phyloP scores from a whole-genome alignment of 306 rosid species.

The Cicer bijugum region DNA sequence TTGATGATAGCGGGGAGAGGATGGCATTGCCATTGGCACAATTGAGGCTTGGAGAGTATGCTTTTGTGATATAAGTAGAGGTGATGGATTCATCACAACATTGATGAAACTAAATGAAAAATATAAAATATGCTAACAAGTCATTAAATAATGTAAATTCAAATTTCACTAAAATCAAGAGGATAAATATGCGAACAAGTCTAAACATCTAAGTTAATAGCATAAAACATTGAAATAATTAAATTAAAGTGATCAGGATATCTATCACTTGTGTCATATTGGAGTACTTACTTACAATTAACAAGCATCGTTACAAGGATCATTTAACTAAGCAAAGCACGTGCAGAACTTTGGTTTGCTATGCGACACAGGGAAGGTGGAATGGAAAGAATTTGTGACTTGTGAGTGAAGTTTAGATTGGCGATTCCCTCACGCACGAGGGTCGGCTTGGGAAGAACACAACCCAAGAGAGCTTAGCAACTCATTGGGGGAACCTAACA shows the following conservation, averaged over 20 bases:
- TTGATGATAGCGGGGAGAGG: neutral
- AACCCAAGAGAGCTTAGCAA: slow-evolving; percentile 60
- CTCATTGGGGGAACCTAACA: slow-evolving; percentile 38
- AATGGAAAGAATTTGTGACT: slow-evolving; percentile 4
- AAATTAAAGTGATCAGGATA: too few relatives aligned
- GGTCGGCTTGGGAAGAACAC: slow-evolving; percentile 38
- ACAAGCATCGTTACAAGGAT: neutral
- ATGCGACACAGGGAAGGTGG: too few relatives aligned
- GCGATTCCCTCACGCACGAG: slow-evolving; percentile 45
- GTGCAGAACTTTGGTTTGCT: neutral
- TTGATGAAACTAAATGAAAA: neutral
- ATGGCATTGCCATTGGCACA: neutral
- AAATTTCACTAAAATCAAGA: too few relatives aligned
- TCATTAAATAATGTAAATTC: too few relatives aligned
- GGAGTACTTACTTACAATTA: too few relatives aligned
- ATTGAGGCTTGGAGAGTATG: neutral
- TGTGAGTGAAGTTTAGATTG: slow-evolving; percentile 28
- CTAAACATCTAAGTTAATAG: too few relatives aligned
- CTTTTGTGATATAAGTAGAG: neutral
- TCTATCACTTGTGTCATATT: too few relatives aligned
- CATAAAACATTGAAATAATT: too few relatives aligned
- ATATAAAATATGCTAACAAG: too few relatives aligned
- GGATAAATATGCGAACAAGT: too few relatives aligned
- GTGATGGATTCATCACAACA: neutral
- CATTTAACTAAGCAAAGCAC: neutral